Conservation (phyloP, 352 stramenopile species). For the Pythium monospermum region DNA sequence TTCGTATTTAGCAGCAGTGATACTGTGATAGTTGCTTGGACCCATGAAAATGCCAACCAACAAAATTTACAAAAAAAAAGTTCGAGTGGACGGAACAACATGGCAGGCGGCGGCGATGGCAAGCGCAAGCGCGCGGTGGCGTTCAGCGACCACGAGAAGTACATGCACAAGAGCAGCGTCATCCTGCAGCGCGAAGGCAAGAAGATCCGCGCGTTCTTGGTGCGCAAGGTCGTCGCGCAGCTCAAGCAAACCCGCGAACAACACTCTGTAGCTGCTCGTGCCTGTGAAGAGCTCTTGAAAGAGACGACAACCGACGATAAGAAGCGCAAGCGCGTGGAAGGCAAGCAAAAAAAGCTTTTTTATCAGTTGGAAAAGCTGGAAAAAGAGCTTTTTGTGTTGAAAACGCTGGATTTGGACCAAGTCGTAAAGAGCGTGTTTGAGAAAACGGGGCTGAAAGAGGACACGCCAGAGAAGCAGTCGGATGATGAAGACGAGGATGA, state of each 20-base stretch:
- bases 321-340: constrained; percentile 27
- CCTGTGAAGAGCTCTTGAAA: too few relatives aligned
- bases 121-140: constrained; percentile 47
- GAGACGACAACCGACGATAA: constrained; percentile 8
- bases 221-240: constrained; percentile 64
- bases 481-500: constrained; percentile 18
- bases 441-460: constrained; percentile 35
- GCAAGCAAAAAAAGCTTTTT: constrained; percentile 37
- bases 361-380: constrained; percentile 40
- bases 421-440: constrained; percentile 38
- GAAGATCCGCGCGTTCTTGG: constrained; percentile 61
- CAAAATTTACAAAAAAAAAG: too few relatives aligned
- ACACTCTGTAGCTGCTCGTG: too few relatives aligned
- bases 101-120: too few relatives aligned
- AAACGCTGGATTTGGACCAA: constrained; percentile 45
- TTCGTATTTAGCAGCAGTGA: not conserved
- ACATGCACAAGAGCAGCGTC: constrained; percentile 65
- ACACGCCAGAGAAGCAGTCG: constrained; percentile 17
- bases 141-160: constrained; percentile 58
- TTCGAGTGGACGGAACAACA: too few relatives aligned
- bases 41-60: too few relatives aligned
- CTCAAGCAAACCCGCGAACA: constrained; percentile 60
- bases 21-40: not conserved
- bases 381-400: constrained; percentile 49
- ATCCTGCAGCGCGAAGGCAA: constrained; percentile 73